Conservation (phyloP, 202 grass and related monocot genomes). For the Zizania palustris region DNA sequence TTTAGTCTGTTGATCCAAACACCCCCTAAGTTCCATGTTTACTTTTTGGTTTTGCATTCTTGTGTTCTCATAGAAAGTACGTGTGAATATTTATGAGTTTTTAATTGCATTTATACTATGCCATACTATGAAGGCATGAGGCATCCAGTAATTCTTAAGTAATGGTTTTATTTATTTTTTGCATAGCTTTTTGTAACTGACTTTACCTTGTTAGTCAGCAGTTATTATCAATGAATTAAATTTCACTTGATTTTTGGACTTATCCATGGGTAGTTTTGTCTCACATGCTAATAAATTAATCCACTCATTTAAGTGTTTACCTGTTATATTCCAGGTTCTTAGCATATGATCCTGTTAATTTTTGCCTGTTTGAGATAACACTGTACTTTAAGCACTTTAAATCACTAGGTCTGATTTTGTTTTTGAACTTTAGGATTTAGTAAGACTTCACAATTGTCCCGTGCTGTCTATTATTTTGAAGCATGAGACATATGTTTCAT, state of each 20-base stretch:
- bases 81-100: background rate
- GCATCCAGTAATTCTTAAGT: conserved; percentile 11
- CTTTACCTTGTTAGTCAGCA: background rate
- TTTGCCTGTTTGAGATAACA: background rate
- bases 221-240: background rate
- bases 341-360: background rate
- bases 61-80: background rate
- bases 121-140: background rate
- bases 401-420: background rate
- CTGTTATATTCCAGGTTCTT: conserved; percentile 15
- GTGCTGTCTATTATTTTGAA: conserved; percentile 14
- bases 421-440: background rate
- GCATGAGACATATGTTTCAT: background rate
- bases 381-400: background rate
- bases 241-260: background rate
- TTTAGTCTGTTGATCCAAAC: too few relatives aligned
- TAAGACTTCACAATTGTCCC: conserved; percentile 13
- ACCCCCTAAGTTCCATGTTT: conserved; percentile 53
- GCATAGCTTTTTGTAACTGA: background rate
- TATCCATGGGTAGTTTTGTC: conserved; percentile 20
- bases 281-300: background rate
- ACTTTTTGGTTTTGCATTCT: background rate
- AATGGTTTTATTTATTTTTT: background rate
- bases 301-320: background rate
- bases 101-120: background rate